Conservation (phyloP, 148 eudicot species). For the Rheum nobile region DNA sequence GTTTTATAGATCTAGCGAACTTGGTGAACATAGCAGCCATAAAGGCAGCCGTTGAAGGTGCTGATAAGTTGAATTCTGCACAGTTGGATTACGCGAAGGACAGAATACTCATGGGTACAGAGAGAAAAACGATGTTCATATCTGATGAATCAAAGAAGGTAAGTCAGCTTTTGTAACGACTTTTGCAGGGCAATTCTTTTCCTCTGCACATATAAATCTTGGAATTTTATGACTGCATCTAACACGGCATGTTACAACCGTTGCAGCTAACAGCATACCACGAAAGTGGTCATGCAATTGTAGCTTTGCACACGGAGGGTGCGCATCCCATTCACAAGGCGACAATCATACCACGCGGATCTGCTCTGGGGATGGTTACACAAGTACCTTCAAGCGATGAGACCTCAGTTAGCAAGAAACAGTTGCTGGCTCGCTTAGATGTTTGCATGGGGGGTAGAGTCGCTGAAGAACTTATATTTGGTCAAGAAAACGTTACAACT, state of each 20-base stretch:
- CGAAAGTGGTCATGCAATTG: constrained; percentile 98
- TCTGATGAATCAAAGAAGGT: constrained; percentile 95
- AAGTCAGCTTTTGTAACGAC: not conserved
- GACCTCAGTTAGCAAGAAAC: constrained; percentile 83
- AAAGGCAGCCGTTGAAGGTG: constrained; percentile 95
- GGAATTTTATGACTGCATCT: not conserved
- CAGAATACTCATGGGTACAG: constrained; percentile 96
- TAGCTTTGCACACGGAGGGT: constrained; percentile 80
- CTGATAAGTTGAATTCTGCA: constrained; percentile 56
- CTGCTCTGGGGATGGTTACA: constrained; percentile 96
- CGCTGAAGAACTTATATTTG: constrained; percentile 96
- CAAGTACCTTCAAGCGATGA: constrained; percentile 92
- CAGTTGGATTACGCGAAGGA: constrained; percentile 94
- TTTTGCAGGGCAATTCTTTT: not conserved
- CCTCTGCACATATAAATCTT: not conserved
- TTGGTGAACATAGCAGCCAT: constrained; percentile 97
- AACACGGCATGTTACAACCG: not conserved
- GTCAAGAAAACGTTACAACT: constrained; percentile 79
- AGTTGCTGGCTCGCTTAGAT: constrained; percentile 92
- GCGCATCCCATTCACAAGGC: constrained; percentile 99
- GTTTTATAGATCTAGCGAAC: constrained; percentile 68
- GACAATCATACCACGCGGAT: constrained; percentile 93
- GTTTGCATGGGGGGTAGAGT: constrained; percentile 99
- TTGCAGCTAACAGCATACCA: constrained; percentile 94
- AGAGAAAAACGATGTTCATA: constrained; percentile 77